A percentile compares a stretch with the other conserved stretches of the same genome.
phyloP scores from a whole-genome alignment of 2,329 filamentous ascomycete species.

The Calonectria hawksworthii region DNA sequence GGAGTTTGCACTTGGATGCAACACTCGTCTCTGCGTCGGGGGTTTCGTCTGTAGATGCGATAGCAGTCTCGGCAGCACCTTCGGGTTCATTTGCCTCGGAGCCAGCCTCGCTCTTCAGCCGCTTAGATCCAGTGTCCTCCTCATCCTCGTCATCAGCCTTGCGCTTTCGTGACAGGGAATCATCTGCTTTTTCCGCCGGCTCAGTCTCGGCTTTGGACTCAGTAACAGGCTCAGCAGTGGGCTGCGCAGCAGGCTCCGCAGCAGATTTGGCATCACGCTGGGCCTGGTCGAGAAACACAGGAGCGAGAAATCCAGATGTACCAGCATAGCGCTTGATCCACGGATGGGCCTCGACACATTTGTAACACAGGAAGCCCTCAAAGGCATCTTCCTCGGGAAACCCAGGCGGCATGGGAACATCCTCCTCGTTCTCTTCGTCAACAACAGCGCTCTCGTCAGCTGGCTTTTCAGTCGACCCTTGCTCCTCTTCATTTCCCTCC shows the following conservation, averaged over 20 bases:
- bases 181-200: slow-evolving; percentile 25
- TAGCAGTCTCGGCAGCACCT: background rate
- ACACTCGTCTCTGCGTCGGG: slow-evolving; percentile 19
- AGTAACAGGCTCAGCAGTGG: background rate
- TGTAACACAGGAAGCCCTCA: slow-evolving; percentile 92
- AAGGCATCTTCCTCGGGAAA: slow-evolving; percentile 94
- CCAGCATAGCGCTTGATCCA: slow-evolving; percentile 95
- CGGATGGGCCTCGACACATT: slow-evolving; percentile 87
- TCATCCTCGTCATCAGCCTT: slow-evolving; percentile 70
- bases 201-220: background rate
- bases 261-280: background rate
- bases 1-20: slow-evolving; percentile 68
- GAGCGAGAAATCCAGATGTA: slow-evolving; percentile 81
- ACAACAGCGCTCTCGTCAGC: slow-evolving; percentile 38
- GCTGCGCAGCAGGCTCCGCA: background rate
- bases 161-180: slow-evolving; percentile 69
- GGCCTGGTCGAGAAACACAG: slow-evolving; percentile 69
- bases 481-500: slow-evolving; percentile 59
- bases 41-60: slow-evolving; percentile 31
- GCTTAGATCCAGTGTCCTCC: slow-evolving; percentile 61
- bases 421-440: slow-evolving; percentile 66
- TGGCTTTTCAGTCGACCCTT: slow-evolving; percentile 32
- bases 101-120: slow-evolving; percentile 60
- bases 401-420: slow-evolving; percentile 81
- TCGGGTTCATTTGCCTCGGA: slow-evolving; percentile 15